These are phyloP conservation scores for Macadamia tetraphylla DNA, from an alignment of 164 flowering plant genomes.

Conservation along the genomic window DNA sequence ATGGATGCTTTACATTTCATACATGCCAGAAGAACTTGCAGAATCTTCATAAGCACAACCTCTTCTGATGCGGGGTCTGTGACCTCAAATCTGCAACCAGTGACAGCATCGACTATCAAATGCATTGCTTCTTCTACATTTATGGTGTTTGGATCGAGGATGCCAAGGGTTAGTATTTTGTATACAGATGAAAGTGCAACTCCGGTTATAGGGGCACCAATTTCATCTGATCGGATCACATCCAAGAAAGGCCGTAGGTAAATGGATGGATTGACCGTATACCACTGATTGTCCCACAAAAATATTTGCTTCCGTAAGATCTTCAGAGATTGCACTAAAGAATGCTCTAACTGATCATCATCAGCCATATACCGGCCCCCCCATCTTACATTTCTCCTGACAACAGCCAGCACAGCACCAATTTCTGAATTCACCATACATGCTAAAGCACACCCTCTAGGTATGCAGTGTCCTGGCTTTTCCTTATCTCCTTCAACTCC, in stretches of 20 bases:
- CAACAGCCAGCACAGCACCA: slow-evolving; percentile 35
- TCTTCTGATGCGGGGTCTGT: slow-evolving; percentile 52
- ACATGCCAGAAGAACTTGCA: slow-evolving; percentile 49
- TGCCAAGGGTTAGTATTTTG: slow-evolving; percentile 36
- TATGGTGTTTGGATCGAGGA: slow-evolving; percentile 34
- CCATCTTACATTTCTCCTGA: slow-evolving; percentile 40
- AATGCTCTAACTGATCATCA: slow-evolving; percentile 33
- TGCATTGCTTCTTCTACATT: slow-evolving; percentile 40
- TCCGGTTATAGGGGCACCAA: slow-evolving; percentile 50
- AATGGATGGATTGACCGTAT: slow-evolving; percentile 21
- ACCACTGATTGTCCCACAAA: slow-evolving; percentile 28
- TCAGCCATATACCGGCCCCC: slow-evolving; percentile 32
- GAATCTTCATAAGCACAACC: slow-evolving; percentile 46
- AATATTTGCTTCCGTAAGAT: slow-evolving; percentile 25
- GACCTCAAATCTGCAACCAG: slow-evolving; percentile 51
- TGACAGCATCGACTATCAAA: slow-evolving; percentile 42
- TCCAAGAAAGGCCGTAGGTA: slow-evolving; percentile 47
- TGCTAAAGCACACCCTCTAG: slow-evolving; percentile 24
- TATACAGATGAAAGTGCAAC: slow-evolving; percentile 43
- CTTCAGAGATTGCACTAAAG: slow-evolving; percentile 30
- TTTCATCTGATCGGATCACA: slow-evolving; percentile 48
- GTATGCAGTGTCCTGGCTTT: slow-evolving; percentile 18
- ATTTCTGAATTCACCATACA: slow-evolving; percentile 37
- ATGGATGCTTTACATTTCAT: slow-evolving; percentile 42
- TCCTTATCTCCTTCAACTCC: slow-evolving; percentile 25